Evolutionary conservation across 176 grass and related monocot genomes (phyloP), one percentile per base, ranked within the genome.

Genomic region (Stipa capillata): DNA sequence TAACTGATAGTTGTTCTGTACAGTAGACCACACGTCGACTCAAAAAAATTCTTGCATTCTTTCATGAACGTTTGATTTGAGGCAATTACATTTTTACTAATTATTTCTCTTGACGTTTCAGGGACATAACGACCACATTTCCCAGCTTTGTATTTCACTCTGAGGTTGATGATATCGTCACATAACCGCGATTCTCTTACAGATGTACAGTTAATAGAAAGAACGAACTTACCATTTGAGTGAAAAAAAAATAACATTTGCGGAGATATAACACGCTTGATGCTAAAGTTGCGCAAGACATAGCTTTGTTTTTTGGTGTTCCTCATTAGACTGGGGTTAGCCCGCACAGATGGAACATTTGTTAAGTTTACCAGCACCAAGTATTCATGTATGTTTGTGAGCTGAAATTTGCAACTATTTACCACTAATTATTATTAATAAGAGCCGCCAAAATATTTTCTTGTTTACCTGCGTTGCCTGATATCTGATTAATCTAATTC

Each of bases 71-170:
- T 83, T 75, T 60, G 16, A 73, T 64, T 65, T 65, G n/a, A 32
- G 15, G 63, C 37, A 65, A 31, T n/a, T 28, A 56, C 35, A 17
- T 32, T 57, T 2, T 57, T 28, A 28, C 65, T 88, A 54, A 85
- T 17, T 1, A 6, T 35, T 67, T 83, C 8, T 11, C 62, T 42
- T 71, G 16, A 64, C 57, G 52, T 83, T 80, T 64, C 90, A 99
- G 96, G 88, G 96, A 99, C 86, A 99, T 99, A 91, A 99, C 96
- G 63, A 99, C 96, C 17, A 94, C 92, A 81, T 99, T 99, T 80
- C 96, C 96, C 17, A 98, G 90, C 73, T 98, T 98, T 67, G 90
- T 91, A 23, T 98, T 98, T 54, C 92, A 98, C 66, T 94, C 96
- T 0, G 87, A 93, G 84, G 95, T 98, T 8, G 95, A 94, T 9